Base-by-base conservation (phyloP, 768 basidiomycete species). In the Chiua virens region DNA sequence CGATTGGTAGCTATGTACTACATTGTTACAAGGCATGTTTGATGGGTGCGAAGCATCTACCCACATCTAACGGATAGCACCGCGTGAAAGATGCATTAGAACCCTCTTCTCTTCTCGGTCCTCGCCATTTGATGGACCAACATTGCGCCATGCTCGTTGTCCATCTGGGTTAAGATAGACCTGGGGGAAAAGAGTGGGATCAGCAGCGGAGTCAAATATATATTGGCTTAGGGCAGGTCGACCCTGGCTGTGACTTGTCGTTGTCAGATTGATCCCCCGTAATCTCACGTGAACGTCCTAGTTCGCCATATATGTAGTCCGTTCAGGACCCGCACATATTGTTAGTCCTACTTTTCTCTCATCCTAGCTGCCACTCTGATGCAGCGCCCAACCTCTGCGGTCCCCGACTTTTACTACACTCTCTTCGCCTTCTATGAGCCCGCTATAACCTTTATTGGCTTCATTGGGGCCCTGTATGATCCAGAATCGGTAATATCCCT, bases 361-460 rank as follows among this genome's bases (percentile, higher is more conserved):
- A 25, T 32, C 40, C 47, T 8, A 27, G 38, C 42, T n/a, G 34
- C 25, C 28, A 43, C 27, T 54, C 52, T 48, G 56, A 79, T 80
- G 78, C 68, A 66, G 32, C 53, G 65, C 27, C 70, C 75, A 15
- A 64, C 70, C 35, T 86, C 87, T 54, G 83, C 88, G 36, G 75
- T 91, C 58, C 87, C 89, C 18, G 77, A 80, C 59, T 76, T 82
- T 53, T 91, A 91, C 71, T 90, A 82, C 69, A 76, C 80, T 39
- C 74, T 86, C 55, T 91, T 91, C 60, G 86, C 81, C 23, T 73
- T 81, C 47, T 89, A 86, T 62, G 89, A 91, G 67, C 89, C 89
- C 1, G 73, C 82, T 23, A 68, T 91, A 49, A 82, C 85, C 18
- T 67, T 75, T 20, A 61, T 80, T 39, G 87, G 89, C 30, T 81